Percentiles rank a stretch among this genome's conserved stretches.
phyloP scores from a whole-genome alignment of 176 grass and related monocot species.

The Aegilops bicornis region DNA sequence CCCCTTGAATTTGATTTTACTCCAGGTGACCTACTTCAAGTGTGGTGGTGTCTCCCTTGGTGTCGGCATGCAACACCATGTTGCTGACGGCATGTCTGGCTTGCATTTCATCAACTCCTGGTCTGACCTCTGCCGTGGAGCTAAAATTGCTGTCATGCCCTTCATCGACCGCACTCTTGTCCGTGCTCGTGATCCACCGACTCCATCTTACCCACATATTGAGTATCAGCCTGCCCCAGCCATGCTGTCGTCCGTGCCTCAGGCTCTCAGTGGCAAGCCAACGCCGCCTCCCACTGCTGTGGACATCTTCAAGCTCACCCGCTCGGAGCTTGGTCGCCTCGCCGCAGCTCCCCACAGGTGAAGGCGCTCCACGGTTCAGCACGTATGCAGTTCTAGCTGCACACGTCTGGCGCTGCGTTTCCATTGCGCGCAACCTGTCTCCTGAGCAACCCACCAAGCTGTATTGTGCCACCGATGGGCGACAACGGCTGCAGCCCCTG shows the following conservation, averaged over 20 bases:
- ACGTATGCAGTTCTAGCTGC: slow-evolving; percentile 67
- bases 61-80: slow-evolving; percentile 95
- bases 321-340: slow-evolving; percentile 47
- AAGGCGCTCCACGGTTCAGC: slow-evolving; percentile 37
- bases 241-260: slow-evolving; percentile 39
- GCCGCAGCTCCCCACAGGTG: slow-evolving; percentile 24
- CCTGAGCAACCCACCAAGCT: slow-evolving; percentile 77
- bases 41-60: slow-evolving; percentile 78
- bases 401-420: slow-evolving; percentile 81
- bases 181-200: slow-evolving; percentile 61
- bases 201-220: slow-evolving; percentile 64
- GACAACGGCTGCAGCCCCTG: slow-evolving; percentile 60
- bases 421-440: slow-evolving; percentile 61
- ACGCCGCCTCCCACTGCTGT: slow-evolving; percentile 49
- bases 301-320: slow-evolving; percentile 72
- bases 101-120: slow-evolving; percentile 93
- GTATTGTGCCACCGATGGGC: slow-evolving; percentile 71
- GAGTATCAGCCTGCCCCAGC: slow-evolving; percentile 80
- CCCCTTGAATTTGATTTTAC: background rate
- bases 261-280: slow-evolving; percentile 21
- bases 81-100: slow-evolving; percentile 73
- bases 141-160: slow-evolving; percentile 45
- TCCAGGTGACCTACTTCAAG: slow-evolving; percentile 89
- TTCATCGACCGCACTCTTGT: slow-evolving; percentile 74
- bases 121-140: slow-evolving; percentile 72